Evolutionary conservation across 768 basidiomycete genomes (phyloP).

Genomic region (Amanita pallidorosea): DNA sequence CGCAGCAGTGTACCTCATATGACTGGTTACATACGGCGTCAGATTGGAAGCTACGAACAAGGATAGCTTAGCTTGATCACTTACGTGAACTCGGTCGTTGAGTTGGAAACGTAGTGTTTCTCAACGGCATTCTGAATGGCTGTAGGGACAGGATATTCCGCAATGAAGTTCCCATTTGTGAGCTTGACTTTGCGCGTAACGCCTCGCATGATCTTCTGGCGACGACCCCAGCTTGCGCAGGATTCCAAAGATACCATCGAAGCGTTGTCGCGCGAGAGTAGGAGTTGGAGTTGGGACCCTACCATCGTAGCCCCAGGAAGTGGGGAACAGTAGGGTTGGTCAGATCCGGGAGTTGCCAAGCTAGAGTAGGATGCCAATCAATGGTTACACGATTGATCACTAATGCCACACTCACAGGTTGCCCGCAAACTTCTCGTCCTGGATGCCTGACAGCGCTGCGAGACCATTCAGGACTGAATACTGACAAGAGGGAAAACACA

Average conservation of each 20-base stretch:
- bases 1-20: slow-evolving; percentile 95
- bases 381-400: not conserved
- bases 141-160: slow-evolving; percentile 81
- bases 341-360: not conserved
- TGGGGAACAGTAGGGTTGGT: slow-evolving; percentile 3
- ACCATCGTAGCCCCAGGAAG: not conserved
- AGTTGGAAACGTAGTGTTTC: slow-evolving; percentile 58
- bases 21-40: slow-evolving; percentile 25
- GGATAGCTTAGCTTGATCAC: slow-evolving; percentile 15
- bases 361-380: not conserved
- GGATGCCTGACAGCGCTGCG: not conserved
- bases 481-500: not conserved
- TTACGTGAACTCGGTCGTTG: slow-evolving; percentile 85
- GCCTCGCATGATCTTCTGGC: slow-evolving; percentile 84
- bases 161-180: slow-evolving; percentile 87
- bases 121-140: slow-evolving; percentile 80
- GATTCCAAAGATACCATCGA: not conserved
- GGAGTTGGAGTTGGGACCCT: not conserved
- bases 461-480: not conserved
- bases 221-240: slow-evolving; percentile 37
- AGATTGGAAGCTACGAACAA: not conserved
- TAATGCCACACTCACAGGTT: not conserved
- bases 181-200: slow-evolving; percentile 90
- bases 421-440: not conserved
- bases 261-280: not conserved